A percentile compares a stretch with the other conserved stretches of the same genome.
Evolutionary conservation across 2,329 filamentous ascomycete genomes (phyloP).

Genomic region (Fusarium oxysporum): DNA sequence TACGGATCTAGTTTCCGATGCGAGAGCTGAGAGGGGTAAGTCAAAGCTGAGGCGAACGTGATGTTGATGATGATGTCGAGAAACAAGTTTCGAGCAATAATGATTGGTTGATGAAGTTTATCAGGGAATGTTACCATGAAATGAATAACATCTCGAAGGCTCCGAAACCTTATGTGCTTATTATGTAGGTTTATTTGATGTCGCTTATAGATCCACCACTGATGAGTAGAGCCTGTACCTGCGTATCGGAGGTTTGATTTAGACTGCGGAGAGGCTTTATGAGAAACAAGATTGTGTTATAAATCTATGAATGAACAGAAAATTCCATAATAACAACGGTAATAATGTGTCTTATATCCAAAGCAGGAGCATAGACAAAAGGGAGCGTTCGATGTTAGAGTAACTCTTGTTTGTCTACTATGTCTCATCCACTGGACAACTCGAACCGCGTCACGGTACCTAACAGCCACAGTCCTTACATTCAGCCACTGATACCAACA

Average conservation of each 20-base stretch:
- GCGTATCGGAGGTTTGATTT: slow-evolving; percentile 18
- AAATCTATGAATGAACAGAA: background rate
- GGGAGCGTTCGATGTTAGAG: slow-evolving; percentile 27
- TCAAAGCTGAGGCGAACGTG: background rate
- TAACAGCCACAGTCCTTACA: slow-evolving; percentile 13
- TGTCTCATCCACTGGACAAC: slow-evolving; percentile 37
- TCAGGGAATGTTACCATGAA: slow-evolving; percentile 14
- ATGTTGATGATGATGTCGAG: background rate
- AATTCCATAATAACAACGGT: background rate
- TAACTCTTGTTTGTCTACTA: slow-evolving; percentile 15
- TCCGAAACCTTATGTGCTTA: slow-evolving; percentile 5
- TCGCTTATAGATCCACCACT: slow-evolving; percentile 34
- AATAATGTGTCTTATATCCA: background rate
- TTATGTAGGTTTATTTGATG: slow-evolving; percentile 18
- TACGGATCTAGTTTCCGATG: slow-evolving; percentile 6
- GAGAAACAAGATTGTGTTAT: background rate
- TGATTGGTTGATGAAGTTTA: background rate
- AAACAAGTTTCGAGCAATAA: background rate
- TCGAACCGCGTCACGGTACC: slow-evolving; percentile 32
- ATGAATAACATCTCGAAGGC: slow-evolving; percentile 27
- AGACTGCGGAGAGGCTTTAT: background rate
- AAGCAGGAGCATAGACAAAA: background rate
- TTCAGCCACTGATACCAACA: slow-evolving; percentile 13
- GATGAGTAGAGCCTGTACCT: slow-evolving; percentile 21
- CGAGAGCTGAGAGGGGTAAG: slow-evolving; percentile 32